Base-by-base conservation (phyloP, 2,329 filamentous ascomycete genomes). In the Neofusicoccum ribis region DNA sequence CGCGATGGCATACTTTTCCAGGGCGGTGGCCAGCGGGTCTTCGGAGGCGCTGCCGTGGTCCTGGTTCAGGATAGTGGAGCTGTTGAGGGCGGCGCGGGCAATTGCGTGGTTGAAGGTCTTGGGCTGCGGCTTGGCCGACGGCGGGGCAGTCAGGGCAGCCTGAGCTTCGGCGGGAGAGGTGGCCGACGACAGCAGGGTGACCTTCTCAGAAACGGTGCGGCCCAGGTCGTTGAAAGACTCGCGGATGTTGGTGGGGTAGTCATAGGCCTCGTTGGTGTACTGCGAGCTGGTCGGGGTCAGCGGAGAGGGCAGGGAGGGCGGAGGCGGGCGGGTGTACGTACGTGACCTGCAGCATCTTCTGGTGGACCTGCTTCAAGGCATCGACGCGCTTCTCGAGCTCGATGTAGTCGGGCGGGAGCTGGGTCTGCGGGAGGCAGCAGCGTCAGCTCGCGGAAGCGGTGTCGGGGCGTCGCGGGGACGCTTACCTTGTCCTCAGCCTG, bases 31-130 rank as follows among this genome's bases (percentile, higher is more conserved):
- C 50, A 99, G 88, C 15, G 94, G 93, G 73, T 99, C 95, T 75
- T 97, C 93, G 69, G 87, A 79, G 34, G 88, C 85, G 67, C 88
- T 88, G n/a, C 91, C 88, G 76, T 93, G 88, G 77, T 91, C 82
- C 80, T 95, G 92, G 75, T 92, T 88, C 72, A 99, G 86, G 54
- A 91, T 83, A 80, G 97, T 93, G 73, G 92, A 96, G 79, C 92
- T 91, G 65, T 92, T 85, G 71, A 98, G 85, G 69, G 91, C 89
- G 71, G 95, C 92, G 76, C 95, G 93, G 67, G 94, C 94, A 70
- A 98, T 91, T 70, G 95, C 95, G 83, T 99, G 95, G 81, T 88
- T 92, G 83, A 99, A 98, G 49, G 95, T 99, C 87, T 98, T 99
- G 74, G 95, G 95, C 82, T 98, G 95, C 56, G 94, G 93, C 85